A percentile compares a stretch with the other conserved stretches of the same genome.
Conservation (phyloP, 2,329 filamentous ascomycete species). For the Aschersonia sp. region DNA sequence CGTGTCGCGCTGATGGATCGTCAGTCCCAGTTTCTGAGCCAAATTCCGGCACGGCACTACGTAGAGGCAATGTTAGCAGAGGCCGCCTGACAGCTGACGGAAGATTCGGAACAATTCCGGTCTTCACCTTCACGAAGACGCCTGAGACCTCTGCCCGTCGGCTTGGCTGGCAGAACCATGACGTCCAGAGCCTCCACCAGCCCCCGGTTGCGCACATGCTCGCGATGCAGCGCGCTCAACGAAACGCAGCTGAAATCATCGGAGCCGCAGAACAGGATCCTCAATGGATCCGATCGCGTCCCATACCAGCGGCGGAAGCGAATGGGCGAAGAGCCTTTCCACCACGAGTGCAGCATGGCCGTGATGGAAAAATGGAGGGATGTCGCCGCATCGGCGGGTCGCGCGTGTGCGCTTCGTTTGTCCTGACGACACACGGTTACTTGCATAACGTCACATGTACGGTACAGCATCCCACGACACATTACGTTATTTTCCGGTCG, state of each 20-base stretch:
- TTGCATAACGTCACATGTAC: neutral
- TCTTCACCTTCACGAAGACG: conserved; percentile 45
- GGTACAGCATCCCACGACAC: no score
- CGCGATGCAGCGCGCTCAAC: conserved; percentile 51
- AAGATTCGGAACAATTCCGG: no score
- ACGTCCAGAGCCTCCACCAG: conserved; percentile 71
- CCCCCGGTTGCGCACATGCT: conserved; percentile 34
- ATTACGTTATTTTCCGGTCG: no score
- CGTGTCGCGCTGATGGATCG: conserved; percentile 61
- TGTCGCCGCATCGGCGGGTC: neutral
- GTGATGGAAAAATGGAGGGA: neutral
- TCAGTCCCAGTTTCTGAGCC: conserved; percentile 48
- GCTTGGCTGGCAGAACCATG: conserved; percentile 66
- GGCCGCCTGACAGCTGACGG: neutral
- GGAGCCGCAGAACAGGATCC: conserved; percentile 87
- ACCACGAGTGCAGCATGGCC: neutral
- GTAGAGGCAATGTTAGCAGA: neutral
- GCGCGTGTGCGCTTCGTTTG: neutral
- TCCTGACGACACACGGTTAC: neutral
- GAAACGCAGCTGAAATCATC: conserved; percentile 79
- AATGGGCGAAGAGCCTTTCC: no score
- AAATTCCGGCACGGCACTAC: conserved; percentile 59
- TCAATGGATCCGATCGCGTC: conserved; percentile 42
- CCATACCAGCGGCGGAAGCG: neutral
- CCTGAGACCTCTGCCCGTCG: conserved; percentile 61